Percentiles rank a stretch among this genome's conserved stretches.
Conservation (phyloP, 2,329 filamentous ascomycete species). For the Aspergillus spinulosporus region DNA sequence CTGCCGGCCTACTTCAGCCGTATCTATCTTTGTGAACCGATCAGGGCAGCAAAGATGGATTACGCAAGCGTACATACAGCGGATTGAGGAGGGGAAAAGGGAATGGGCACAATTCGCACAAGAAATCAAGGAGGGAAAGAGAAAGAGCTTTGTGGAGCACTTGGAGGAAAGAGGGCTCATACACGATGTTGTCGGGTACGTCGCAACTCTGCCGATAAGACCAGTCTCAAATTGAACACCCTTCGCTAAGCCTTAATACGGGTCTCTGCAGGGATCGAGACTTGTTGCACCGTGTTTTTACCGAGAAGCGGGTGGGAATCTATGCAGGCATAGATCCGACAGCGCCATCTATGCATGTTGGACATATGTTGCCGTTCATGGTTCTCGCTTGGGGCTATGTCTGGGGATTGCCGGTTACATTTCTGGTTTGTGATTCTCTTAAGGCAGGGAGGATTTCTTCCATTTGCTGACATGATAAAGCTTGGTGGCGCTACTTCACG, state of each 20-base stretch:
- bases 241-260: slow-evolving; percentile 15
- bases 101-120: slow-evolving; percentile 44
- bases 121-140: slow-evolving; percentile 46
- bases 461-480: slow-evolving; percentile 32
- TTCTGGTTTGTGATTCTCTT: slow-evolving; percentile 40
- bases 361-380: slow-evolving; percentile 55
- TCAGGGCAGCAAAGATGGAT: slow-evolving; percentile 39
- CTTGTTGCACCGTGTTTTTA: slow-evolving; percentile 46
- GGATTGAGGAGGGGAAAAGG: slow-evolving; percentile 41
- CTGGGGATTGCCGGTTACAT: slow-evolving; percentile 48
- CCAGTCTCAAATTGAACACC: not conserved
- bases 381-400: slow-evolving; percentile 52
- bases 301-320: slow-evolving; percentile 47
- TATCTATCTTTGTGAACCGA: not conserved
- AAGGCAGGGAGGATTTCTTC: not conserved
- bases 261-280: slow-evolving; percentile 40
- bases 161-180: slow-evolving; percentile 50
- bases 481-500: slow-evolving; percentile 49
- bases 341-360: slow-evolving; percentile 51
- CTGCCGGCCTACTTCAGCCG: slow-evolving; percentile 18
- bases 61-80: slow-evolving; percentile 37
- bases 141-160: slow-evolving; percentile 45
- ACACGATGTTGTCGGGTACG: slow-evolving; percentile 50
- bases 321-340: slow-evolving; percentile 54
- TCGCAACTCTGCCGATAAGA: not conserved